A percentile compares a stretch with the other conserved stretches of the same genome.
Evolutionary conservation across 2,329 filamentous ascomycete species (phyloP).

Genomic region (Penicillium sumatraense): DNA sequence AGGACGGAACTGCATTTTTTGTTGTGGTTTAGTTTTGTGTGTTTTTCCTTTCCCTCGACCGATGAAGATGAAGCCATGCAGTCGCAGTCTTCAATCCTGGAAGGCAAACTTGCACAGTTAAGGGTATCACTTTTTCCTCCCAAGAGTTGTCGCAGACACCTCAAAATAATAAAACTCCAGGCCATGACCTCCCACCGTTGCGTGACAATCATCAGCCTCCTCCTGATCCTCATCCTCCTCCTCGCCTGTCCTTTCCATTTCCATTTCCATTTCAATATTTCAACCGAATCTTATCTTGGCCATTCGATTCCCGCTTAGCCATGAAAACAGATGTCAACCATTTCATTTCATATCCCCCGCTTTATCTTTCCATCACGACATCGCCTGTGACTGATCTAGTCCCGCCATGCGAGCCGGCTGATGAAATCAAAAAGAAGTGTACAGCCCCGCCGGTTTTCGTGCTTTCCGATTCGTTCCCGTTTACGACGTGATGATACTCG

Average conservation of each 20-base stretch:
- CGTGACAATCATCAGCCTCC: constrained; percentile 35
- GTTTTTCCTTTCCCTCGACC: constrained; percentile 38
- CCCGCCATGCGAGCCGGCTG: constrained; percentile 12
- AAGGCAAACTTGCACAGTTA: constrained; percentile 45
- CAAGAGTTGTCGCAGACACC: constrained; percentile 46
- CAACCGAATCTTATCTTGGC: constrained; percentile 16
- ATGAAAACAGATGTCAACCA: constrained; percentile 27
- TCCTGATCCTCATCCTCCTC: too few relatives aligned
- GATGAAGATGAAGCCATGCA: too few relatives aligned
- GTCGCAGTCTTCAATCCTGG: constrained; percentile 41
- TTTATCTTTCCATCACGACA: constrained; percentile 7
- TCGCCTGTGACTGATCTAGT: constrained; percentile 11
- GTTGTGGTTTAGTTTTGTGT: constrained; percentile 21
- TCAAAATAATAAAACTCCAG: constrained; percentile 42
- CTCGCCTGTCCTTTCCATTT: too few relatives aligned
- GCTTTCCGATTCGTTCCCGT: constrained; percentile 34
- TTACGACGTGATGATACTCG: constrained; percentile 21
- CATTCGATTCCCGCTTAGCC: constrained; percentile 34
- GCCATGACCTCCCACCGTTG: constrained; percentile 37
- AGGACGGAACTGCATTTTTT: constrained; percentile 32
- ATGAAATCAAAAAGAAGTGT: constrained; percentile 12
- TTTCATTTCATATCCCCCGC: constrained; percentile 2
- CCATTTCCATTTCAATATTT: too few relatives aligned
- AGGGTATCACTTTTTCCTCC: constrained; percentile 51
- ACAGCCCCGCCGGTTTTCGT: constrained; percentile 32